Base-by-base conservation (phyloP, 1,284 basidiomycete genomes). In the Ceratobasidium sp. region DNA sequence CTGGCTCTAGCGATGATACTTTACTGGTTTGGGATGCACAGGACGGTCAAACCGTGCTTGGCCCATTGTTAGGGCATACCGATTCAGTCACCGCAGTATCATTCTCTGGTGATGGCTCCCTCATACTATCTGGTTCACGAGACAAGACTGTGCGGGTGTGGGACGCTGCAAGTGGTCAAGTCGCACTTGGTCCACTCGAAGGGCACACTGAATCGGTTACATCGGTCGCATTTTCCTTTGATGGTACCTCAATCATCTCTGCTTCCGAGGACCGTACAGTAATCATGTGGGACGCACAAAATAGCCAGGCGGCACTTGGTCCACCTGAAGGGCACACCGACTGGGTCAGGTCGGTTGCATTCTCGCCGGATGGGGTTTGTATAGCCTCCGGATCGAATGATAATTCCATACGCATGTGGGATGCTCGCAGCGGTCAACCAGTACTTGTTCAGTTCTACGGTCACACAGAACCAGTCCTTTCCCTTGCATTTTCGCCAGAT, bases 121-220 rank as follows among this genome's bases (percentile, higher is more conserved):
- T 32, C 1, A n/a, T 70, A 29, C 60, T 56, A 3, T 70, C 69
- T 0, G 34, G 69, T 35, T 53, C 69, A 3, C 0, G 2, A 1
- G 60, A 70, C 45, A 20, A 27, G 5, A 65, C 69, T 2, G 22
- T 67, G 4, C 60, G 50, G 10, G 22, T 65, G 1, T 70, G 69
- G 69, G 53, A 54, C 22, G 45, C 49, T 8, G 32, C 12, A 2
- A 62, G 29, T 13, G 68, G 68, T 38, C 12, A 13, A 1, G 12
- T 34, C 7, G 4, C 62, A 15, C 17, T 8, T 25, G n/a, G n/a
- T n/a, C n/a, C n/a, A n/a, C n/a, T n/a, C n/a, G n/a, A n/a, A n/a
- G n/a, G n/a, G n/a, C n/a, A n/a, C n/a, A n/a, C n/a, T n/a, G n/a
- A n/a, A n/a, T n/a, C n/a, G n/a, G n/a, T n/a, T n/a, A n/a, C n/a